Percentiles rank a stretch among this genome's conserved stretches.
Conservation (phyloP, 1,284 basidiomycete species). For the Marasmius tenuissimus region DNA sequence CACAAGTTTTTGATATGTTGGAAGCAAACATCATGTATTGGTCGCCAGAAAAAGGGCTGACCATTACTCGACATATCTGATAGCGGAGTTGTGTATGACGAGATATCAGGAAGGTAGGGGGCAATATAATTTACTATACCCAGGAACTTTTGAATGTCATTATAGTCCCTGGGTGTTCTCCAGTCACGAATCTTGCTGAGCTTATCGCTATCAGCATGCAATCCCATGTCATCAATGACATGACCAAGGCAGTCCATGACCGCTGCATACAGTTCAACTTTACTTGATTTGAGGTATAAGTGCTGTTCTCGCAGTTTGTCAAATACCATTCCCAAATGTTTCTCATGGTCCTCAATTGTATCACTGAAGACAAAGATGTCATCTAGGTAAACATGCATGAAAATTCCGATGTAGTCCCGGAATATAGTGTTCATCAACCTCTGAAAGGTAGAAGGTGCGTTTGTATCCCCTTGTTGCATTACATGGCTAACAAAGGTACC, state of each 20-base stretch:
- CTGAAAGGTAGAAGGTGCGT: conserved; percentile 18
- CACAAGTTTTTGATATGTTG: conserved; percentile 13
- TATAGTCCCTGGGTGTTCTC: neutral
- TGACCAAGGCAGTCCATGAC: conserved; percentile 30
- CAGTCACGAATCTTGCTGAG: neutral
- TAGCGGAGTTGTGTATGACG: conserved; percentile 25
- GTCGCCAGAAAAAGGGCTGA: conserved; percentile 11
- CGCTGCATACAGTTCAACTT: conserved; percentile 30
- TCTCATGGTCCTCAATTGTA: conserved; percentile 25
- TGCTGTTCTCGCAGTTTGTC: conserved; percentile 15
- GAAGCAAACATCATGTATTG: conserved; percentile 10
- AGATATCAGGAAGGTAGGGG: conserved; percentile 36
- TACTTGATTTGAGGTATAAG: conserved; percentile 24
- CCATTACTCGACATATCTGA: conserved; percentile 14
- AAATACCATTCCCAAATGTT: conserved; percentile 20
- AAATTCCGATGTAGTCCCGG: conserved; percentile 22
- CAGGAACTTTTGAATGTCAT: conserved; percentile 27
- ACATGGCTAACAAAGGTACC: too few species aligned
- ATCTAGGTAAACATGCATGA: conserved; percentile 34
- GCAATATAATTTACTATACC: conserved; percentile 40
- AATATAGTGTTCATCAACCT: conserved; percentile 24
- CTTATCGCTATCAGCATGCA: conserved; percentile 23
- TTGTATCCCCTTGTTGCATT: neutral
- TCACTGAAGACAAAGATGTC: conserved; percentile 38
- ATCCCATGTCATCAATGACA: conserved; percentile 24